Evolutionary conservation across 495 filamentous ascomycete genomes (phyloP).

Genomic region (Neurospora sp.): DNA sequence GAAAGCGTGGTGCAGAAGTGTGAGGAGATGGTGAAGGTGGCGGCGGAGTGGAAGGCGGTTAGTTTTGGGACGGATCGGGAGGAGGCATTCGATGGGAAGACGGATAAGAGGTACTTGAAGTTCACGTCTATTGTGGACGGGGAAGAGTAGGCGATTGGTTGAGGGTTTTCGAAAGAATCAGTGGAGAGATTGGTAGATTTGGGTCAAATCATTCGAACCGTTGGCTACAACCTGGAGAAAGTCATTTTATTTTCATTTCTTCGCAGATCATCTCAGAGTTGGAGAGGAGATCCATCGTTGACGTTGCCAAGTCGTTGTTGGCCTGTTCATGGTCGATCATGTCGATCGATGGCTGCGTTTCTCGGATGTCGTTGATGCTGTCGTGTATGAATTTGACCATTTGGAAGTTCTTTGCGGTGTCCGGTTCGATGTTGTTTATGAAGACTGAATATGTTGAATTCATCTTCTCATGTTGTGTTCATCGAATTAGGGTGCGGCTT

Average conservation of each 20-base stretch:
- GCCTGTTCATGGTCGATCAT: not conserved
- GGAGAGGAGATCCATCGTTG: not conserved
- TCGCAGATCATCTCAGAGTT: not conserved
- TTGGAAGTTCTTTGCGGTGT: not conserved
- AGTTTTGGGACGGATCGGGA: slow-evolving; percentile 14
- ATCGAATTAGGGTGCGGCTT: not conserved
- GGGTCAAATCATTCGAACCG: not conserved
- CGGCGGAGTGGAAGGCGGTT: slow-evolving; percentile 11
- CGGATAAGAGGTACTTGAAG: not conserved
- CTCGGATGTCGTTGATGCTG: not conserved
- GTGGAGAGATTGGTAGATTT: too few relatives aligned
- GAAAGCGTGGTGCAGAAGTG: slow-evolving; percentile 8
- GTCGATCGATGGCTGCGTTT: not conserved
- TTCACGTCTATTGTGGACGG: not conserved
- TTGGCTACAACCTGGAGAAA: not conserved
- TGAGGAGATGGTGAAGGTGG: slow-evolving; percentile 9
- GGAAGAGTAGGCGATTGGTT: not conserved
- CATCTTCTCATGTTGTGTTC: not conserved
- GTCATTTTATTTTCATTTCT: not conserved
- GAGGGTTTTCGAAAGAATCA: not conserved
- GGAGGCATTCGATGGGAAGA: slow-evolving; percentile 1
- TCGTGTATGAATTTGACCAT: not conserved
- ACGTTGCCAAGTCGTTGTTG: not conserved
- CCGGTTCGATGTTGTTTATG: not conserved
- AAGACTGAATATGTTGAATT: not conserved